Percentiles rank a stretch among this genome's conserved stretches.
Conservation (phyloP, 2,329 filamentous ascomycete species). For the Cordyceps militaris region DNA sequence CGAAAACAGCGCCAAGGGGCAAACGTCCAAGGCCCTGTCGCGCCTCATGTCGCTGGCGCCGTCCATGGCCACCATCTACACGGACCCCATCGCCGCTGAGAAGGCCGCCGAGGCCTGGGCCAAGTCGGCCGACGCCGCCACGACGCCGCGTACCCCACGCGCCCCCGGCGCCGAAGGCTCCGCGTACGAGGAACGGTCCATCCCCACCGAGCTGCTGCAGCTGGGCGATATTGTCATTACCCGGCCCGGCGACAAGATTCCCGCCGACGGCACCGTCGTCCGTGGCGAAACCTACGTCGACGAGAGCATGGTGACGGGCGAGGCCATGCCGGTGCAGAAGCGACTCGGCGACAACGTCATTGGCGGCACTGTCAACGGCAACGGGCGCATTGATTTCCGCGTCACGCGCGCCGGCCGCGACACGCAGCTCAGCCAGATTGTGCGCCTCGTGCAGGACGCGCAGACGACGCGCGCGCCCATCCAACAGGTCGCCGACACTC, state of each 20-base stretch:
- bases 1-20: constrained; percentile 90
- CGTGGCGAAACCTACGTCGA: constrained; percentile 90
- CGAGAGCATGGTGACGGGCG: constrained; percentile 97
- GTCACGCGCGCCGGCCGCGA: constrained; percentile 90
- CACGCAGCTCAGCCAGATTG: constrained; percentile 95
- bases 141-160: constrained; percentile 27
- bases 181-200: constrained; percentile 72
- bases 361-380: constrained; percentile 91
- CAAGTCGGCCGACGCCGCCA: constrained; percentile 25
- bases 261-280: constrained; percentile 81
- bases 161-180: constrained; percentile 38
- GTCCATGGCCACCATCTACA: constrained; percentile 94
- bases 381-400: constrained; percentile 83
- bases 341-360: constrained; percentile 72
- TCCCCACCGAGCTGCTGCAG: constrained; percentile 90
- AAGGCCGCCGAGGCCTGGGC: constrained; percentile 79
- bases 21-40: constrained; percentile 90
- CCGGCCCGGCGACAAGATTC: constrained; percentile 92
- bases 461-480: constrained; percentile 93
- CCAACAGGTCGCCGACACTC: constrained; percentile 80
- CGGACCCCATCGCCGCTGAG: constrained; percentile 85
- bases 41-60: constrained; percentile 92
- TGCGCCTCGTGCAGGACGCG: constrained; percentile 95
- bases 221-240: constrained; percentile 90
- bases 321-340: constrained; percentile 93